phyloP scores from a whole-genome alignment of 495 filamentous ascomycete species.

The Hyaloscypha hepaticicola region DNA sequence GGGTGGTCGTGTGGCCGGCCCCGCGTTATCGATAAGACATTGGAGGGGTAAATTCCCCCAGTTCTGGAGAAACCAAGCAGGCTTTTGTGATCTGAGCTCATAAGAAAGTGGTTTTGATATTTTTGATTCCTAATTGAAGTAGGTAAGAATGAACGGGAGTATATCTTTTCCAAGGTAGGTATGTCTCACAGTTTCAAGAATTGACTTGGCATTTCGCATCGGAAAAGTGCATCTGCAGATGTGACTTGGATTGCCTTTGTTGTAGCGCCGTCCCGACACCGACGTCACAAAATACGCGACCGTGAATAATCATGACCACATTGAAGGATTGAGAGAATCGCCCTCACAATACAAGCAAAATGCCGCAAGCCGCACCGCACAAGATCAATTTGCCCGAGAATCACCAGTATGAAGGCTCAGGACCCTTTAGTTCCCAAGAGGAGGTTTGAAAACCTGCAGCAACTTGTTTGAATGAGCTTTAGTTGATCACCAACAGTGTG shows the following conservation, averaged over 20 bases:
- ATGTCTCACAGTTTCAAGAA: no score
- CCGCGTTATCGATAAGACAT: constrained; percentile 13
- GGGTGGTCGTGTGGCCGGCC: not conserved
- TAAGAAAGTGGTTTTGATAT: not conserved
- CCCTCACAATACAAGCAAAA: constrained; percentile 3
- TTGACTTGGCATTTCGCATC: not conserved
- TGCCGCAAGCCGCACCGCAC: constrained; percentile 18
- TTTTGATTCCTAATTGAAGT: not conserved
- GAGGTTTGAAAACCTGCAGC: constrained; percentile 16
- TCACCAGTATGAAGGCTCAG: constrained; percentile 14
- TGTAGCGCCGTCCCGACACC: not conserved
- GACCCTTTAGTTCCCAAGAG: constrained; percentile 22
- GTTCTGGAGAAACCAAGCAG: not conserved
- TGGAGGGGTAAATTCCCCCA: constrained; percentile 5
- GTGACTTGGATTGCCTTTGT: not conserved
- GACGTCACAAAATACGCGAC: not conserved
- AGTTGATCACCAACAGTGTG: constrained; percentile 19
- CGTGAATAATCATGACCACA: not conserved
- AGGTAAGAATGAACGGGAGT: not conserved
- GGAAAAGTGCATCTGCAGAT: not conserved
- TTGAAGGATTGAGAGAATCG: not conserved
- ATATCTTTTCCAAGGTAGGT: not conserved
- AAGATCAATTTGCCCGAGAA: constrained; percentile 19
- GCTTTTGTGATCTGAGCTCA: not conserved
- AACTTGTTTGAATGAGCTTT: not conserved